A percentile compares a stretch with the other conserved stretches of the same genome.
phyloP scores from a whole-genome alignment of 257 asterid genomes.

The Haberlea rhodopensis region DNA sequence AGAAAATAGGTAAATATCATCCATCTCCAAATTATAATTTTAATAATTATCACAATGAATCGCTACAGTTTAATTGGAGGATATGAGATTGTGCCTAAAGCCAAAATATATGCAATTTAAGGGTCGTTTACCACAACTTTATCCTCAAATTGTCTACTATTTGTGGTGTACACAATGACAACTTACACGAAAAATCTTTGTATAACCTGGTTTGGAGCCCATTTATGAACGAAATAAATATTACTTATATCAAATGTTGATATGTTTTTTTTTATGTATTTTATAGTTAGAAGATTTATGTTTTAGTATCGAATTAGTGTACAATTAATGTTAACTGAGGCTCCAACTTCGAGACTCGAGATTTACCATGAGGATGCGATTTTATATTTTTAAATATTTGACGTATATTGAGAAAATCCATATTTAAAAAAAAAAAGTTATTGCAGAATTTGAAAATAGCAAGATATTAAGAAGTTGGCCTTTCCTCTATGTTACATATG shows the following conservation, averaged over 20 bases:
- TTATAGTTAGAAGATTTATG: no score
- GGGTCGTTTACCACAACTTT: conserved; percentile 26
- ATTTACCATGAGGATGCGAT: conserved; percentile 4
- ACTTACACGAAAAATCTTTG: no score
- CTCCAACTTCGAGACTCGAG: conserved; percentile 24
- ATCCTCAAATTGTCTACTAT: conserved; percentile 25
- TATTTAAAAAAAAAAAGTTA: neutral
- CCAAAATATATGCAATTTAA: conserved; percentile 26
- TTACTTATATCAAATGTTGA: no score
- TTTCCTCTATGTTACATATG: neutral
- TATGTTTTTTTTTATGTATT: no score
- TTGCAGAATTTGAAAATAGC: conserved; percentile 10
- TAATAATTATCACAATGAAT: no score
- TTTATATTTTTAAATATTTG: no score
- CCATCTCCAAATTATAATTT: conserved; percentile 23
- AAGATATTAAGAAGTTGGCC: conserved; percentile 5
- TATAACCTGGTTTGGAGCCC: no score
- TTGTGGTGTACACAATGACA: conserved; percentile 38
- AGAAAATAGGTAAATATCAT: conserved; percentile 61
- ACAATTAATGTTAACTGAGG: no score
- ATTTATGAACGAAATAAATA: no score
- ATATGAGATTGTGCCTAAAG: conserved; percentile 28
- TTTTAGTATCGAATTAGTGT: no score
- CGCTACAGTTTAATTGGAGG: conserved; percentile 28
- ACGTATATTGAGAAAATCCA: no score